A percentile compares a stretch with the other conserved stretches of the same genome.
These are phyloP conservation scores for Luvunga scandens DNA, from an alignment of 345 rosid species.

Conservation along the genomic window DNA sequence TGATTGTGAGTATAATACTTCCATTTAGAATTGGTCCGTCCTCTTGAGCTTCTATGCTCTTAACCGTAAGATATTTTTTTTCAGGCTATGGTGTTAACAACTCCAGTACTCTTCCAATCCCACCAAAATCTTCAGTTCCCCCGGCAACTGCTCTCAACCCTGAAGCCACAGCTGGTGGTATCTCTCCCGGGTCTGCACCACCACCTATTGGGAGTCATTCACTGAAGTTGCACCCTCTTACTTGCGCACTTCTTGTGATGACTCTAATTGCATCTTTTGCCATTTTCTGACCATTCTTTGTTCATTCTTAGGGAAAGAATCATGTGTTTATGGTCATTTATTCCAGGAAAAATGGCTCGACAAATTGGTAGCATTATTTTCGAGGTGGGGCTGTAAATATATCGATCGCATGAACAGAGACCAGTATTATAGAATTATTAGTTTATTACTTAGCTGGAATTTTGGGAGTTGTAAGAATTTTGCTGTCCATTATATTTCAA, in stretches of 20 bases:
- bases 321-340: constrained; percentile 20
- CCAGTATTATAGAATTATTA: neutral
- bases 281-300: constrained; percentile 27
- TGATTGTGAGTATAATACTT: constrained; percentile 50
- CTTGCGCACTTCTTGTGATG: constrained; percentile 8
- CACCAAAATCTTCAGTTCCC: constrained; percentile 34
- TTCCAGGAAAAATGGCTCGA: constrained; percentile 11
- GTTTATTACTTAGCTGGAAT: neutral
- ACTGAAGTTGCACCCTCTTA: constrained; percentile 5
- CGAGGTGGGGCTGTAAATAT: constrained; percentile 22
- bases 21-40: neutral
- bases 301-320: neutral
- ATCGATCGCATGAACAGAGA: neutral
- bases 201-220: constrained; percentile 25
- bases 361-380: constrained; percentile 10
- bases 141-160: constrained; percentile 64
- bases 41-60: neutral
- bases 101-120: constrained; percentile 36
- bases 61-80: neutral
- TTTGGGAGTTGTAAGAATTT: neutral
- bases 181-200: constrained; percentile 19
- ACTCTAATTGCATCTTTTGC: constrained; percentile 30
- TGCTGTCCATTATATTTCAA: neutral
- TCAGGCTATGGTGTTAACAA: constrained; percentile 40
- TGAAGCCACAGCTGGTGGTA: constrained; percentile 47